Base-by-base conservation (phyloP, 164 flowering plant genomes). In the Hamamelis virginiana region DNA sequence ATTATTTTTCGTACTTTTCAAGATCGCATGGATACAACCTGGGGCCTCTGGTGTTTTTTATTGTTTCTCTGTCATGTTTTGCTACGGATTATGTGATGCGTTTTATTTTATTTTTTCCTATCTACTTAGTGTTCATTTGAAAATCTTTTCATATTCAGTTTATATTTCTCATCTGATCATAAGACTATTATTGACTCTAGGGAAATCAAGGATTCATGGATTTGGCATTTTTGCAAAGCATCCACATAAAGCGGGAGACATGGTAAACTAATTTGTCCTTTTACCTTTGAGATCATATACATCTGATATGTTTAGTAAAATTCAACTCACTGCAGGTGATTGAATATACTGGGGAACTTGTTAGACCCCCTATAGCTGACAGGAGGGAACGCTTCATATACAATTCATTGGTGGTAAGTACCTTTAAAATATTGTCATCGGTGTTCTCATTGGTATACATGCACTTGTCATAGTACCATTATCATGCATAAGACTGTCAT, bases 191-290 rank as follows among this genome's bases (percentile, higher is more conserved):
- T 69, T 79, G 50, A 26, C 41, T 75, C 13, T 69, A 94, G 99
- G 99, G 43, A 95, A 95, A 83, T 95, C 99, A 28, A 82, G 90
- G 68, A 95, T 95, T 73, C 99, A 95, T 82, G 98, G 99, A 63
- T 92, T 89, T 81, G 99, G 99, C 56, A 87, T 95, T 67, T 95
- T 95, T 78, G 81, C 99, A 23, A 95, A 91, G 78, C 89, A 70
- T 63, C 90, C 90, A 53, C 97, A 91, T 74, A 85, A 75, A 78
- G 96, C 97, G 1, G 98, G 99, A 50, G 99, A 95, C 80, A 95
- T 95, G 99, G 99, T 95, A 80, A 63, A 27, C 26, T 48, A 28
- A 33, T 41, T 69, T 72, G 19, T 13, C 50, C 64, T 15, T 44
- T 19, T 43, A 33, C 64, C 64, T 50, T 12, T 22, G 21, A 41